Evolutionary conservation across 108 stramenopile species (phyloP).

Genomic region (Pseudonitzschia delicatissima): DNA sequence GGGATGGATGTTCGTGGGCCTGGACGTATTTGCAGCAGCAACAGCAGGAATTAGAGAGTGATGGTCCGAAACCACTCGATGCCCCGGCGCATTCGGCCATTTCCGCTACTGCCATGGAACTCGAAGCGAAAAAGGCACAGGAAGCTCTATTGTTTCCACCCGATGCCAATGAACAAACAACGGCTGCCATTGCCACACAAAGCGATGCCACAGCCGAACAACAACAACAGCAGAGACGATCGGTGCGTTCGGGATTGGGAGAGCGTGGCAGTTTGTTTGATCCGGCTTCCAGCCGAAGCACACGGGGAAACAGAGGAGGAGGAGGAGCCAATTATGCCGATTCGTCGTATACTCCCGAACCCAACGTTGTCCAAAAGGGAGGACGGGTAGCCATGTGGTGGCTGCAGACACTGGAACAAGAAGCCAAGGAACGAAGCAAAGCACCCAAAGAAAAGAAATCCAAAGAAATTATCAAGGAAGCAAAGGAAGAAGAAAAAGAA

Average conservation of each 20-base stretch:
- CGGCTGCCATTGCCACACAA: too few species aligned
- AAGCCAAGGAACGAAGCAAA: background rate
- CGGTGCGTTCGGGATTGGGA: too few species aligned
- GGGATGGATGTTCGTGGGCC: slow-evolving; percentile 32
- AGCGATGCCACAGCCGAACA: background rate
- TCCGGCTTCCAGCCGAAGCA: too few species aligned
- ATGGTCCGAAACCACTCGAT: background rate
- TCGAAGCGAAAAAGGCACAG: background rate
- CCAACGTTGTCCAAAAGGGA: slow-evolving; percentile 32
- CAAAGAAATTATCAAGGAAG: slow-evolving; percentile 11
- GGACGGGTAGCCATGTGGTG: slow-evolving; percentile 43
- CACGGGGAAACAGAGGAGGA: background rate
- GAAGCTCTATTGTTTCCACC: background rate
- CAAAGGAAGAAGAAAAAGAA: slow-evolving; percentile 11
- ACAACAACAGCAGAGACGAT: background rate
- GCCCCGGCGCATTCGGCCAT: background rate
- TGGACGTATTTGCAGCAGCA: slow-evolving; percentile 25
- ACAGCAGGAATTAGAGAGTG: background rate
- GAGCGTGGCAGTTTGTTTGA: too few species aligned
- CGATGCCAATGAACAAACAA: background rate
- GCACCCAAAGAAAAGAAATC: slow-evolving; percentile 7
- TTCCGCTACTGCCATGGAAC: background rate
- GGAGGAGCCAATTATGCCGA: background rate
- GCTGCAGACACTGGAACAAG: slow-evolving; percentile 24
- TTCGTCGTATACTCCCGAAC: background rate